Evolutionary conservation across 1,284 basidiomycete genomes (phyloP), one percentile per base, ranked within the genome.

Genomic region (Trichosporon ovoides): DNA sequence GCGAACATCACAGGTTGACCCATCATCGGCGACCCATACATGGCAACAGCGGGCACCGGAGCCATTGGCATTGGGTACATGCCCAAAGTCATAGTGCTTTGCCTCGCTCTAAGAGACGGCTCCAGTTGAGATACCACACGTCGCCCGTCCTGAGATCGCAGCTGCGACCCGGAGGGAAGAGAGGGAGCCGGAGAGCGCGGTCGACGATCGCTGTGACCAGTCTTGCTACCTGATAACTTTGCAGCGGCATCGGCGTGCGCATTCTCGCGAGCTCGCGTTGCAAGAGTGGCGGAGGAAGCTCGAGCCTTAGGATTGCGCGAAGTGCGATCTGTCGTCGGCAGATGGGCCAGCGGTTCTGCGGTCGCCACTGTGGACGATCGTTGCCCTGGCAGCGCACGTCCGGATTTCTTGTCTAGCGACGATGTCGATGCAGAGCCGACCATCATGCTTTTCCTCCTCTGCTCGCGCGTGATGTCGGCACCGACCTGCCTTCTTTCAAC

Each of bases 401-500:
- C 22, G 33, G 14, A 16, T 37, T 36, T 36, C 38, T 52, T 34
- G 50, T 38, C 34, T 4, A 57, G n/a, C 2, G 51, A 40, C 31
- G 43, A 36, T 7, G 56, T 34, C 28, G 56, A 58, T 2, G 40
- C 35, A 11, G 37, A 33, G 5, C 20, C 28, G 3, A 40, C 24
- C 48, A 59, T 49, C 43, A 52, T 56, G 48, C 62, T 63, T 35
- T 51, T 43, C 38, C 62, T 58, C 19, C 53, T 54, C 33, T 55
- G 48, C 54, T 63, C 62, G 40, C 53, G 50, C 46, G 34, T 53
- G 33, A 48, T 48, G 43, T 48, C 43, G 14, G 43, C 43, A n/a
- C 43, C 43, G 18, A 52, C 67, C 10, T 68, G 70, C 22, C 58
- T 56, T 43, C 67, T 64, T 40, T 71, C 70, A 14, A 63, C 59